Percentiles rank a stretch among this genome's conserved stretches.
These are phyloP conservation scores for Cladosporium sp. DNA, from an alignment of 2,329 filamentous ascomycete species.

Conservation along the genomic window DNA sequence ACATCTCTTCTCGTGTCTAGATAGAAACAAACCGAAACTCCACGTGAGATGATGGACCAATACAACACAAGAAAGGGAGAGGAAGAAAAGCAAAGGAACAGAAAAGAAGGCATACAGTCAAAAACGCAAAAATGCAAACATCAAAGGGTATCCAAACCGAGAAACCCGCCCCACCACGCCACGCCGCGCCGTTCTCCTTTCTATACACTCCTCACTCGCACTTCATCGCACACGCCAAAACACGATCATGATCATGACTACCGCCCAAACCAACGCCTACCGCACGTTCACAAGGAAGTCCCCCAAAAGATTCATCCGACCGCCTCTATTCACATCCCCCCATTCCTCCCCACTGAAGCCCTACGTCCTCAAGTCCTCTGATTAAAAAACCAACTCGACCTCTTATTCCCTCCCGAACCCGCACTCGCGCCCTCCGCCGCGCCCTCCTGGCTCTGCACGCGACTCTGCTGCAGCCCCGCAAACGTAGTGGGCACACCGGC, in stretches of 20 bases:
- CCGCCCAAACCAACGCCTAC: no score
- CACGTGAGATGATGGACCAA: no score
- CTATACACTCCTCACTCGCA: no score
- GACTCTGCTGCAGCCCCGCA: constrained; percentile 35
- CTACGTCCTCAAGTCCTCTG: constrained; percentile 21
- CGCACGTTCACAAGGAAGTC: no score
- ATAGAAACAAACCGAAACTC: not conserved
- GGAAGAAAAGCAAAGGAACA: not conserved
- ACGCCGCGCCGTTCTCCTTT: no score
- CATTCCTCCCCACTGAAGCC: no score
- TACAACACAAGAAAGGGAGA: no score
- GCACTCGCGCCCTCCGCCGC: not conserved
- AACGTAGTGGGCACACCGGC: constrained; percentile 40
- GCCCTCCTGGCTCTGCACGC: constrained; percentile 13
- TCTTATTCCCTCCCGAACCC: constrained; percentile 19
- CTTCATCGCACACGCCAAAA: no score
- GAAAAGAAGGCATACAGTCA: not conserved
- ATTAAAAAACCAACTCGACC: constrained; percentile 29
- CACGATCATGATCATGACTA: no score
- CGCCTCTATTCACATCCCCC: no score
- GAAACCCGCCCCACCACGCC: not conserved
- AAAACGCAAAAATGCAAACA: not conserved
- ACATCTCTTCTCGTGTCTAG: not conserved
- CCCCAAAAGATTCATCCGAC: no score
- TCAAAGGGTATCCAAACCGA: constrained; percentile 9